Evolutionary conservation across 169 alveolate genomes (phyloP).

Genomic region (Eimeria necatrix): DNA sequence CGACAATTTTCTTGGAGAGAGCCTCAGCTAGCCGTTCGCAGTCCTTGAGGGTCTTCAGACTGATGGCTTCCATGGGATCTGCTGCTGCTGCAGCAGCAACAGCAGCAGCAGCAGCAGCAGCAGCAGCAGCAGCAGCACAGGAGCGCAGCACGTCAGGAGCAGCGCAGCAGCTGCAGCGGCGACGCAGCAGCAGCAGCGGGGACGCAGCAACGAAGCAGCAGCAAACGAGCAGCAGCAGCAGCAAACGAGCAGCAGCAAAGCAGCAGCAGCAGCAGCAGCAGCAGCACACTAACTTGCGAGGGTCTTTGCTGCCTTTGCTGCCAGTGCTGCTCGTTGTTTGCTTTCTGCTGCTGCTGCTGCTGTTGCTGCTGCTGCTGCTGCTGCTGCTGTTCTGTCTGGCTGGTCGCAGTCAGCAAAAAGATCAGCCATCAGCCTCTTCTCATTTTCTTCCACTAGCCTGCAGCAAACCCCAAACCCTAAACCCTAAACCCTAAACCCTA

Average conservation of each 20-base stretch:
- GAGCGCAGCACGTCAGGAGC: too few relatives aligned
- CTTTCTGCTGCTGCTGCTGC: conserved; percentile 83
- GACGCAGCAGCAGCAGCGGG: too few relatives aligned
- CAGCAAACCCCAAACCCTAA: neutral
- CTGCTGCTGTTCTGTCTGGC: neutral
- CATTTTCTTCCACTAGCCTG: conserved; percentile 47
- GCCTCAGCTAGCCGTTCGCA: conserved; percentile 47
- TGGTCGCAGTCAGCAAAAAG: conserved; percentile 58
- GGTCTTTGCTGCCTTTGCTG: conserved; percentile 95
- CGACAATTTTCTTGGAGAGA: conserved; percentile 82
- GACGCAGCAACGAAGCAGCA: too few relatives aligned
- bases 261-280: too few relatives aligned
- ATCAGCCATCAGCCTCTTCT: conserved; percentile 65
- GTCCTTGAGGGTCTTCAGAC: conserved; percentile 28
- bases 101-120: too few relatives aligned
- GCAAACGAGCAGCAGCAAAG: too few relatives aligned
- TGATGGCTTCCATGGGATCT: conserved; percentile 50
- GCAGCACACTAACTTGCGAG: conserved; percentile 89
- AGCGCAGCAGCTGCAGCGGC: too few relatives aligned
- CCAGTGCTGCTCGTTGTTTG: neutral
- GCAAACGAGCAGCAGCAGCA: too few relatives aligned
- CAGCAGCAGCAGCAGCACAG: too few relatives aligned
- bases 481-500: neutral
- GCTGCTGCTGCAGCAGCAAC: neutral
- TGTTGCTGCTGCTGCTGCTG: conserved; percentile 87